A percentile compares a stretch with the other conserved stretches of the same genome.
Conservation (phyloP, 1,139 yeast genomes). For the Maudiozyma humilis region DNA sequence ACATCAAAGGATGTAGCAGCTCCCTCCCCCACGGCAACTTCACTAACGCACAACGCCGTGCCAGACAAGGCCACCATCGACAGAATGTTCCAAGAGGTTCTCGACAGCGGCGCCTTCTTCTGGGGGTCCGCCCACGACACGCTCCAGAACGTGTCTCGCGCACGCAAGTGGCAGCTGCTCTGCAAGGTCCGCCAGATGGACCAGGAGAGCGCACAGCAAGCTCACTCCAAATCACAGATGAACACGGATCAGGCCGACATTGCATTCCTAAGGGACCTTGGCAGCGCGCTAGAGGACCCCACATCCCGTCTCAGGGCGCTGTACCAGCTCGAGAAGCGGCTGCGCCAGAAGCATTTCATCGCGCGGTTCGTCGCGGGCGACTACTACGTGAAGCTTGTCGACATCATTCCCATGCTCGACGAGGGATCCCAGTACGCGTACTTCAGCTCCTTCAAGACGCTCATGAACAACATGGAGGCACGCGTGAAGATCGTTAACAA, state of each 20-base stretch:
- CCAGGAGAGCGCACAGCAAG: background rate
- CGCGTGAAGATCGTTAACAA: conserved; percentile 13
- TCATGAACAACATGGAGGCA: conserved; percentile 17
- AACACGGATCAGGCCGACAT: background rate
- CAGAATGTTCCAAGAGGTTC: conserved; percentile 15
- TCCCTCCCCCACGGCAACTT: background rate
- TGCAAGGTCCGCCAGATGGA: conserved; percentile 12
- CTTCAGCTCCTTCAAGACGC: conserved; percentile 22
- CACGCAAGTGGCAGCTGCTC: conserved; percentile 24
- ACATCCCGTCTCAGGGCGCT: conserved; percentile 9
- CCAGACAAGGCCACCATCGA: conserved; percentile 11
- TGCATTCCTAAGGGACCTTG: conserved; percentile 6
- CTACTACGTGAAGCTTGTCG: conserved; percentile 10
- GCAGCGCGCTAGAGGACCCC: conserved; percentile 4
- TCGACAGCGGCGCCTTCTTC: conserved; percentile 19
- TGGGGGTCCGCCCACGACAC: conserved; percentile 22
- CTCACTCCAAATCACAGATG: background rate
- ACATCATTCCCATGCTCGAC: conserved; percentile 8
- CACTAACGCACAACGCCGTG: background rate
- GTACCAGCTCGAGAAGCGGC: conserved; percentile 21
- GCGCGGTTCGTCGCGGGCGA: conserved; percentile 14
- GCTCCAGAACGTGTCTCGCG: conserved; percentile 15
- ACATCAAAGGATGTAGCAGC: too few species aligned
- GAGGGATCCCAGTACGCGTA: conserved; percentile 15
- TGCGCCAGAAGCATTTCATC: conserved; percentile 17